These are phyloP conservation scores for Ceratobasidium sp. DNA, from an alignment of 1,284 basidiomycete genomes.

Conservation along the genomic window DNA sequence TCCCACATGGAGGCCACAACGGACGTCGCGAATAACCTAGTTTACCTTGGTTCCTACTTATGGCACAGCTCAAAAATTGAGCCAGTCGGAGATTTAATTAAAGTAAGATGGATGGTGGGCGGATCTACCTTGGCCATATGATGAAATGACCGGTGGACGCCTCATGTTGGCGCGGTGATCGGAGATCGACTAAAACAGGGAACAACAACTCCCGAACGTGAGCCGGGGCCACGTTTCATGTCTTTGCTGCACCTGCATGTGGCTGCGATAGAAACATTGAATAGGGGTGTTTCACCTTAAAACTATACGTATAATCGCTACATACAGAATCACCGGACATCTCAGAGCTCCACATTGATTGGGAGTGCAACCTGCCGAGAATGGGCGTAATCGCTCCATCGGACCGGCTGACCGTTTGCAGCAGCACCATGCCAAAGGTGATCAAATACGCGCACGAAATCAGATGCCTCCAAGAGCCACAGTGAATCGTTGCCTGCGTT, in stretches of 20 bases:
- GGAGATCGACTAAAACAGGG: too few relatives aligned
- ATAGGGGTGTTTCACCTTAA: too few relatives aligned
- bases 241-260: too few relatives aligned
- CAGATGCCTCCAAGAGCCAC: slow-evolving; percentile 7
- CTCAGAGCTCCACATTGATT: neutral
- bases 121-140: neutral
- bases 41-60: slow-evolving; percentile 5
- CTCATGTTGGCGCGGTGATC: neutral
- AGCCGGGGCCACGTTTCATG: too few relatives aligned
- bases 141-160: neutral
- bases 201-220: too few relatives aligned
- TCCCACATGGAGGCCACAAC: neutral
- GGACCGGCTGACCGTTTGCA: slow-evolving; percentile 4
- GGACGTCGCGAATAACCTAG: neutral
- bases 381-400: slow-evolving; percentile 27
- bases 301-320: too few relatives aligned
- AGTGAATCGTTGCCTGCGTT: neutral
- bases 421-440: slow-evolving; percentile 29
- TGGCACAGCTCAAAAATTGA: slow-evolving; percentile 10
- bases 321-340: neutral
- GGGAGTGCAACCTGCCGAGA: neutral
- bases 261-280: too few relatives aligned
- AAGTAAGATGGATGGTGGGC: neutral
- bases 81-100: neutral
- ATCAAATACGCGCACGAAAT: slow-evolving; percentile 23